Evolutionary conservation across 148 eudicot genomes (phyloP).

Genomic region (Rhododendron molle): DNA sequence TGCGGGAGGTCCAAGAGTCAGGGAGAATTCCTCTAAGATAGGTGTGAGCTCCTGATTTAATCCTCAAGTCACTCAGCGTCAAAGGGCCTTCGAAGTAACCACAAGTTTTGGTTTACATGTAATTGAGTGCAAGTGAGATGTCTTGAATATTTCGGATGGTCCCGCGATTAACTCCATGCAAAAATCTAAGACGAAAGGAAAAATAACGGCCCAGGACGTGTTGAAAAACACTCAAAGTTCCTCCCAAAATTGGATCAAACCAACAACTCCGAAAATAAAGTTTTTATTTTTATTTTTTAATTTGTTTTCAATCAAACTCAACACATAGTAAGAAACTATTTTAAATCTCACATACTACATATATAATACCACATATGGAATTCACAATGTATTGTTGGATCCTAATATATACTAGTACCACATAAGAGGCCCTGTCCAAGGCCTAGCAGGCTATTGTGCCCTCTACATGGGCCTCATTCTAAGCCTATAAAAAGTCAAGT

Average conservation of each 20-base stretch:
- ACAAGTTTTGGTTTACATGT: background rate
- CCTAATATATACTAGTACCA: background rate
- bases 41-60: background rate
- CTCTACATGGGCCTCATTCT: too few relatives aligned
- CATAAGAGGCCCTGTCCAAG: background rate
- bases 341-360: too few relatives aligned
- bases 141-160: background rate
- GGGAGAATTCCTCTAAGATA: too few relatives aligned
- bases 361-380: background rate
- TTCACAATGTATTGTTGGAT: background rate
- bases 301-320: too few relatives aligned
- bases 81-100: background rate
- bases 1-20: too few relatives aligned
- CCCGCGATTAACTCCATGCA: background rate
- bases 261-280: too few relatives aligned
- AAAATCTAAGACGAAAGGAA: background rate
- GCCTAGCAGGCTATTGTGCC: background rate
- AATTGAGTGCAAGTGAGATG: background rate
- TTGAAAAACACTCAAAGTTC: background rate
- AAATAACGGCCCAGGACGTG: too few relatives aligned
- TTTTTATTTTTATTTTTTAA: too few relatives aligned
- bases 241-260: background rate
- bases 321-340: background rate
- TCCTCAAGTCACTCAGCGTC: background rate
- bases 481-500: background rate